These are phyloP conservation scores for Mimosa bimucronata DNA, from an alignment of 306 rosid genomes.

Conservation along the genomic window DNA sequence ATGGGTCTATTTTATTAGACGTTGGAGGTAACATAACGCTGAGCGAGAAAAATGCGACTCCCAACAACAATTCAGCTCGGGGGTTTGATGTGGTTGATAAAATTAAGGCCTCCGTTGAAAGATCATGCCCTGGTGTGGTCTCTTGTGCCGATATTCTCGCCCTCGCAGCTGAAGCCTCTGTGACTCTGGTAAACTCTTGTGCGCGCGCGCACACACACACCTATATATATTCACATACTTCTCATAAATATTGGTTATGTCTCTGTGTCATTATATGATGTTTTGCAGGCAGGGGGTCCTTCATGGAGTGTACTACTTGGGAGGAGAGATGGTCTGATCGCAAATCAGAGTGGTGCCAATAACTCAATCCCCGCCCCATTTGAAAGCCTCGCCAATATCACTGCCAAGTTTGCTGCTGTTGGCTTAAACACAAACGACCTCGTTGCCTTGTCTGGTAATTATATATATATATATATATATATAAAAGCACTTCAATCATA, in stretches of 20 bases:
- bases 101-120: conserved; percentile 71
- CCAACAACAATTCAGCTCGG: conserved; percentile 55
- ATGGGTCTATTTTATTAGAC: conserved; percentile 69
- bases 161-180: conserved; percentile 70
- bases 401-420: conserved; percentile 65
- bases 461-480: no score
- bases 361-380: conserved; percentile 59
- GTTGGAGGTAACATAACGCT: conserved; percentile 54
- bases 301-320: conserved; percentile 74
- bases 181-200: conserved; percentile 51
- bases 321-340: conserved; percentile 66
- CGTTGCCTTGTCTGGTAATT: conserved; percentile 72
- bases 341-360: conserved; percentile 71
- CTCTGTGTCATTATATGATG: background rate
- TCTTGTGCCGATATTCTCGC: conserved; percentile 87
- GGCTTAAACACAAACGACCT: conserved; percentile 69
- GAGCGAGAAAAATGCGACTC: conserved; percentile 71
- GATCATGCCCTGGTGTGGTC: conserved; percentile 63
- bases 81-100: conserved; percentile 69
- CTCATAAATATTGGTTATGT: background rate
- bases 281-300: conserved; percentile 66
- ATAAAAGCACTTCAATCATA: background rate
- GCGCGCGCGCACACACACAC: no score
- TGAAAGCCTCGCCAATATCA: conserved; percentile 56
- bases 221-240: background rate